Evolutionary conservation across 352 stramenopile species (phyloP).

Genomic region (Pythium volutum): DNA sequence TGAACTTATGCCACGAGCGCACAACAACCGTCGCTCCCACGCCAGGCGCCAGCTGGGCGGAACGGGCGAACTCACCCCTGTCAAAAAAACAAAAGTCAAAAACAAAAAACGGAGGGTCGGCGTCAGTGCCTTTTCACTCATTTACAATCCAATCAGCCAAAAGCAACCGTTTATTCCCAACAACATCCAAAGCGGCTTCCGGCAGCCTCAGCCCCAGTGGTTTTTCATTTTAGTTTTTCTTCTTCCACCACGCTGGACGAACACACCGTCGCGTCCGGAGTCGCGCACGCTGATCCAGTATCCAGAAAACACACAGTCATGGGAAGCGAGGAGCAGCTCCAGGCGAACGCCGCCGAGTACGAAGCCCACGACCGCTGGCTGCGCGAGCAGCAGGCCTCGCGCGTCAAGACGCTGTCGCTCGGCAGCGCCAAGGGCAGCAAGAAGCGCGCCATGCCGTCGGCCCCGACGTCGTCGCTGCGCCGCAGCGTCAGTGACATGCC

Average conservation of each 20-base stretch:
- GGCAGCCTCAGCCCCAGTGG: not conserved
- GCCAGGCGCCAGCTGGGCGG: not conserved
- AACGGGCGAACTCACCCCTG: constrained; percentile 16
- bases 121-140: constrained; percentile 1
- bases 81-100: constrained; percentile 23
- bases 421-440: constrained; percentile 4
- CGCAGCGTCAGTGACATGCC: constrained; percentile 36
- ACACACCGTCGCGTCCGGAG: not conserved
- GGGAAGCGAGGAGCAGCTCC: constrained; percentile 12
- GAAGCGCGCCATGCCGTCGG: constrained; percentile 12
- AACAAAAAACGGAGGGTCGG: not conserved
- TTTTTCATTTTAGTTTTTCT: not conserved
- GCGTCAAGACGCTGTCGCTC: constrained; percentile 19
- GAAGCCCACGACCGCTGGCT: constrained; percentile 22
- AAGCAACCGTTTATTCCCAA: constrained; percentile 5
- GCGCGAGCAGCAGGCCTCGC: constrained; percentile 9
- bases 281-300: not conserved
- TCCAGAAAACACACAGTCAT: constrained; percentile 15
- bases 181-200: not conserved
- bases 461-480: constrained; percentile 11
- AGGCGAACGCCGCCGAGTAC: constrained; percentile 14
- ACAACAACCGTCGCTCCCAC: constrained; percentile 12
- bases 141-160: not conserved
- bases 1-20: constrained; percentile 19
- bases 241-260: not conserved